phyloP scores from a whole-genome alignment of 805 yeast genomes.

The Nakazawaea molendinolei region DNA sequence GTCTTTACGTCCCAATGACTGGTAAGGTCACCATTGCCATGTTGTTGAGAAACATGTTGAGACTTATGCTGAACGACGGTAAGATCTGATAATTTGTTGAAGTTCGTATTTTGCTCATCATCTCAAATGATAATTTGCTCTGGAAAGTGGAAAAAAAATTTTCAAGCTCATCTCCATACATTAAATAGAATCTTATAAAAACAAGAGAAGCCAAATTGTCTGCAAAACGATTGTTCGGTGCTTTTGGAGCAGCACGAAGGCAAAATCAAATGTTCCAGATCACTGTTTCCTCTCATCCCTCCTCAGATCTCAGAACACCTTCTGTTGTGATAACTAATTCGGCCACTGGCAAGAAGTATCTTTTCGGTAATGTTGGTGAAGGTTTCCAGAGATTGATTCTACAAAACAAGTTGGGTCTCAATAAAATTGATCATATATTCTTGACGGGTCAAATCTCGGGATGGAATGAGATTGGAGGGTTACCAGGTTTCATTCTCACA shows the following conservation, averaged over 20 bases:
- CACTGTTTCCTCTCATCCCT: slow-evolving; percentile 40
- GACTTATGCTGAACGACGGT: slow-evolving; percentile 65
- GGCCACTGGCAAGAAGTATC: slow-evolving; percentile 46
- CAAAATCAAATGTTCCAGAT: slow-evolving; percentile 12
- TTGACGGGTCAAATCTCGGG: slow-evolving; percentile 70
- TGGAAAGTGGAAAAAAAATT: slow-evolving; percentile 6
- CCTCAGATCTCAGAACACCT: slow-evolving; percentile 55
- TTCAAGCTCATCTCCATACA: not conserved
- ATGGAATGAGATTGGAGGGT: slow-evolving; percentile 84
- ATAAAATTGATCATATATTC: slow-evolving; percentile 59
- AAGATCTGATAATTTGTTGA: no score
- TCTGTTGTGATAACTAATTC: slow-evolving; percentile 41
- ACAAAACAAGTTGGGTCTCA: slow-evolving; percentile 50
- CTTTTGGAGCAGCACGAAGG: no score
- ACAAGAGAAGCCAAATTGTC: no score
- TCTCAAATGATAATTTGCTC: slow-evolving; percentile 11
- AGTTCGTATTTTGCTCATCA: slow-evolving; percentile 11
- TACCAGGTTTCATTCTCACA: slow-evolving; percentile 84
- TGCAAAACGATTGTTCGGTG: no score
- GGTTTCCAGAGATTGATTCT: slow-evolving; percentile 76
- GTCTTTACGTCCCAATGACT: slow-evolving; percentile 88
- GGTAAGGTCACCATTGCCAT: slow-evolving; percentile 96
- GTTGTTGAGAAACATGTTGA: slow-evolving; percentile 81
- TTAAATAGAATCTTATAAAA: not conserved
- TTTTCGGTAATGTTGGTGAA: slow-evolving; percentile 79